Evolutionary conservation across 1,139 yeast species (phyloP), one percentile per base, ranked within the genome.

Genomic region (Suhomyces coccinellae): DNA sequence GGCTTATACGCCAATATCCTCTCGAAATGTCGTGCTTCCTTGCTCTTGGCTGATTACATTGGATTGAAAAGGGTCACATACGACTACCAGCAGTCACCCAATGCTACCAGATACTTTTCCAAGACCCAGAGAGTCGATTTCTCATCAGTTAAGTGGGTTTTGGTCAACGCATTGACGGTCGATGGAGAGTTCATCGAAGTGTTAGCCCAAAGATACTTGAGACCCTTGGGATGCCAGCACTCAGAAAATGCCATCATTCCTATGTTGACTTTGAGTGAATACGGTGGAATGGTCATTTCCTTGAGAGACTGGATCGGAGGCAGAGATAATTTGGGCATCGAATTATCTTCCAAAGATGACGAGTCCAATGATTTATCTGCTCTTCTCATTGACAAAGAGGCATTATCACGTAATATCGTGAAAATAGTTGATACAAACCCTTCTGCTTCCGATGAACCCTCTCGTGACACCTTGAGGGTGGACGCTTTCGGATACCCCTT

Each of bases 401-500:
- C 91, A 1, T 69, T 93, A 36, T 80, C 93, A 1, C 78, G 89
- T 20, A 95, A 93, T 61, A 73, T 83, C 8, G 87, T 93, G 12
- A 83, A 85, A 49, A 79, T 87, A 13, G 77, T 85, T 2, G 83
- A 83, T 37, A 80, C 82, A 17, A 75, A 79, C 45, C 85, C 87
- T 0, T 73, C 80, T 0, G 72, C 82, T 4, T 71, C 77, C 8
- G 79, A 73, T 47, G 86, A 82, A 35, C 74, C 73, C 24, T 66
- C 75, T 13, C 70, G 72, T 38, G 75, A 80, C 55, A 59, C 58
- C 38, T 70, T 90, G 36, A 70, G 96, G 42, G 86, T 93, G 0
- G 96, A 95, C 37, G 86, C 97, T 0, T 93, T 93, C 71, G 99
- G 99, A 0, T 89, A 77, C 56, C 99, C 99, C 0, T 66, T 93